Evolutionary conservation across 1,284 basidiomycete species (phyloP), one percentile per base, ranked within the genome.

Genomic region (Fomitopsis betulina): DNA sequence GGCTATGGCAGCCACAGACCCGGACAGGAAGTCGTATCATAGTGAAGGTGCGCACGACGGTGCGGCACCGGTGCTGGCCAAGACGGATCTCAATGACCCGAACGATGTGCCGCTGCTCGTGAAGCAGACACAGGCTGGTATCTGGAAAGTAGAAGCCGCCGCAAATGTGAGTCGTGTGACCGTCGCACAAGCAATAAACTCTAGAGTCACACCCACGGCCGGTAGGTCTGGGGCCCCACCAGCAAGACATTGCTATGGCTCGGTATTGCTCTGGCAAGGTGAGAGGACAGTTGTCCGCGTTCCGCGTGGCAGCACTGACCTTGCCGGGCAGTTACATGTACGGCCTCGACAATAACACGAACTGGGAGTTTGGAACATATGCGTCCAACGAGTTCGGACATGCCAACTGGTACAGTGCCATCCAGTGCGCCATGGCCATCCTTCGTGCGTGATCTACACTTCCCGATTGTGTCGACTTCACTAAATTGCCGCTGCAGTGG

Each of bases 321-420:
- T 35, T 6, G 33, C n/a, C 19, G 19, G 25, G 1, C 40, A 55
- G 53, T 17, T 55, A 55, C 39, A 55, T 55, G 53, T 55, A 55
- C 32, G 53, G 53, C 30, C 32, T 55, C 19, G 53, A 55, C 42
- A 55, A 55, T 40, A 55, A 45, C 17, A 55, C 53, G n/a, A 55
- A 42, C 30, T 55, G 53, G 53, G 53, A 55, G 40, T 45, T 39
- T 15, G 40, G 53, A 9, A 55, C 53, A 27, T 55, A 55, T 10
- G 53, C 53, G 12, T 32, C 53, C 17, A 55, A 55, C 21, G 53
- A 55, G 42, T 55, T 55, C 40, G 53, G 53, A 21, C 53, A 55
- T 19, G 38, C 53, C 9, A 55, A 55, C 30, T 55, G 53, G 53
- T 55, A 55, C 30, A 55, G 53, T 25, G 53, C 40, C 15, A 54